Conservation (phyloP, 2,329 filamentous ascomycete genomes). For the Intubia oerlemansii region DNA sequence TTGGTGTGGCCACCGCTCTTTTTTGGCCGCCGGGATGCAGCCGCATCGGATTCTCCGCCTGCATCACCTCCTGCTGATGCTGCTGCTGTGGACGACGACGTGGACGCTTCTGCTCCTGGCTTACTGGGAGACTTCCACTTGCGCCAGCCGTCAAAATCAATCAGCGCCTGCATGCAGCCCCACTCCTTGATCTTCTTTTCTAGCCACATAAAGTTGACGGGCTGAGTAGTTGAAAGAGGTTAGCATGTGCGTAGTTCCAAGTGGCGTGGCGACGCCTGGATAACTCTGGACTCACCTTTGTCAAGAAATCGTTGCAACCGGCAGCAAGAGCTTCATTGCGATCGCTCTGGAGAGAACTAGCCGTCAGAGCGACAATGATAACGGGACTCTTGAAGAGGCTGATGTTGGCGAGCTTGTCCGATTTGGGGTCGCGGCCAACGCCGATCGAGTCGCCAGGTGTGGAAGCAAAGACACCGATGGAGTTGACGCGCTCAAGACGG, state of each 20-base stretch:
- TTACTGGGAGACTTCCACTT: no score
- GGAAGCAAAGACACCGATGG: slow-evolving; percentile 77
- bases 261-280: no score
- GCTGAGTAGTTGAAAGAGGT: slow-evolving; percentile 41
- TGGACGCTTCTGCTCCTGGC: no score
- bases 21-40: no score
- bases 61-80: no score
- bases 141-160: slow-evolving; percentile 95
- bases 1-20: slow-evolving; percentile 1
- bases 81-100: no score
- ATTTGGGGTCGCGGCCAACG: slow-evolving; percentile 28
- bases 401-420: slow-evolving; percentile 47
- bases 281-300: slow-evolving; percentile 70
- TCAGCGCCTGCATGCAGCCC: slow-evolving; percentile 98
- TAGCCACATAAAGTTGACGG: slow-evolving; percentile 93
- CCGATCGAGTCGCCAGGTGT: slow-evolving; percentile 28
- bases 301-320: slow-evolving; percentile 95
- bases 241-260: background rate
- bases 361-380: slow-evolving; percentile 92
- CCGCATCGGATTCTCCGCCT: no score
- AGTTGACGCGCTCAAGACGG: slow-evolving; percentile 71
- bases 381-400: slow-evolving; percentile 84
- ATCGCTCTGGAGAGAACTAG: slow-evolving; percentile 85
- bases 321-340: slow-evolving; percentile 85
- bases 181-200: slow-evolving; percentile 97